Conservation (phyloP, 2,329 filamentous ascomycete genomes). For the Phialocephala subalpina region DNA sequence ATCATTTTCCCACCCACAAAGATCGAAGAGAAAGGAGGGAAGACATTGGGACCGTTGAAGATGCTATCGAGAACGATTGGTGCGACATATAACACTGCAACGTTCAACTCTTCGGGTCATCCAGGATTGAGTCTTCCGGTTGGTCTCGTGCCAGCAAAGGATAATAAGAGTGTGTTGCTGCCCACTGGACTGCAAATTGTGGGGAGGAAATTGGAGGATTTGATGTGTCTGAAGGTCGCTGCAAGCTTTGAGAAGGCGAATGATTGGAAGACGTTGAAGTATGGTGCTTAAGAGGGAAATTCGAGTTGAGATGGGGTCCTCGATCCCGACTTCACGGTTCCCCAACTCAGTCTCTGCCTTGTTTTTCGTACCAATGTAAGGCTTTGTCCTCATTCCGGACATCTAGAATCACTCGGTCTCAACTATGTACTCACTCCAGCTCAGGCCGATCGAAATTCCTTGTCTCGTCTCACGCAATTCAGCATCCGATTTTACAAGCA, state of each 20-base stretch:
- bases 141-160: conserved; percentile 52
- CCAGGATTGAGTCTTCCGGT: conserved; percentile 61
- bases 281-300: conserved; percentile 4
- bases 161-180: conserved; percentile 49
- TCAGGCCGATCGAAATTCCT: no score
- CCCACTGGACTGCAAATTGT: conserved; percentile 65
- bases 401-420: no score
- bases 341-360: no score
- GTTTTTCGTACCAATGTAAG: no score
- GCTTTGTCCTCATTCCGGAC: no score
- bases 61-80: conserved; percentile 53
- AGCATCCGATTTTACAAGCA: no score
- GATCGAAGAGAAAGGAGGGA: conserved; percentile 42
- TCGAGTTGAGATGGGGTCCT: neutral
- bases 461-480: no score
- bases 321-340: no score
- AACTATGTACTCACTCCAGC: no score
- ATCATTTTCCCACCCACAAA: conserved; percentile 51
- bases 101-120: conserved; percentile 65
- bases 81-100: conserved; percentile 62
- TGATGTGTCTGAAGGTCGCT: conserved; percentile 52
- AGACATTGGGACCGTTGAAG: conserved; percentile 27
- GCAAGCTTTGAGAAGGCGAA: conserved; percentile 55
- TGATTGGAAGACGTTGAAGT: conserved; percentile 49
- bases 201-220: conserved; percentile 55